Evolutionary conservation across 208 protist genomes (phyloP), one percentile per base, ranked within the genome.

Genomic region (Crithidia expoeki): DNA sequence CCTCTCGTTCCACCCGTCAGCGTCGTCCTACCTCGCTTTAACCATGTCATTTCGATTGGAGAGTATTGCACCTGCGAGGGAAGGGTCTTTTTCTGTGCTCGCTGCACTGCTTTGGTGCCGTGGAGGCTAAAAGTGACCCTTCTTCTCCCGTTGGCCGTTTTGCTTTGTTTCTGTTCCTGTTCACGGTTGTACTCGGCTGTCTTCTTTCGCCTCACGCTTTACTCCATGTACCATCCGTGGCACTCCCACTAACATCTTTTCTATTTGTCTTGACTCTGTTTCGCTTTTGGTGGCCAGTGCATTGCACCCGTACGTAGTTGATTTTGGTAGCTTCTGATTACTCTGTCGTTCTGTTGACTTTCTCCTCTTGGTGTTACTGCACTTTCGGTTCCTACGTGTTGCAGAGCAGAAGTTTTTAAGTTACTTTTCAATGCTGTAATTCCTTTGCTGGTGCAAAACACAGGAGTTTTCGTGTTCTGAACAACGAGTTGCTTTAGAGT

Each of bases 1-100:
- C 63, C 32, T 67, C 69, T 12, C 75, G 64, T 2, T 32, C 65
- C 33, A 52, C 32, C 4, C 75, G 64, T n/a, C 69, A 63, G 27
- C 73, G 70, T 14, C 70, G 61, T 38, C 58, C 38, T n/a, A 44
- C 38, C 6, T 64, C 42, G 16, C 58, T 44, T 38, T 64, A 52
- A 30, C 25, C 16, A 12, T 30, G 49, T 53, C 14, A 23, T 21
- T 23, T 21, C 46, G 19, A 6, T 10, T 4, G 11, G 19, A 50
- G 46, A 10, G 46, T 6, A 19, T 23, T 50, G 46, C 4, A 5
- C 5, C 23, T 32, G 49, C 7, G 16, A 17, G 4, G 9, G 44
- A 21, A 17, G 10, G 44, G 9, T 49, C 44, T 52, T 52, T 52
- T 52, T 7, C 21, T 5, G 47, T 32, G 30, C 30, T 6, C 47